These are phyloP conservation scores for Ajuga reptans DNA, from an alignment of 305 asterid genomes.

Conservation along the genomic window DNA sequence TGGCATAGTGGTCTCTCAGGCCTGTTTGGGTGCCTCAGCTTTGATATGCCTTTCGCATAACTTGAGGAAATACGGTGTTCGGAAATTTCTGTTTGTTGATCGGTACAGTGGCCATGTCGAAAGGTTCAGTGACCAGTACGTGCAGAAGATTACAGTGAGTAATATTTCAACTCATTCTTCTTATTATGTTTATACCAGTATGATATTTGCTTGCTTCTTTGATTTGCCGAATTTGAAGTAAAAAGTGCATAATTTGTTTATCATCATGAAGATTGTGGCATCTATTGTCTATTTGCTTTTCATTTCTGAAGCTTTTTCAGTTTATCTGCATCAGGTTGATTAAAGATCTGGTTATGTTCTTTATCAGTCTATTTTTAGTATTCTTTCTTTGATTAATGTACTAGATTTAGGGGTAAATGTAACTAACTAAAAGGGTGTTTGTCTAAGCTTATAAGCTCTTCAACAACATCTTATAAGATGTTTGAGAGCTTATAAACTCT, in stretches of 20 bases:
- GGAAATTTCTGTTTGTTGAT: slow-evolving; percentile 84
- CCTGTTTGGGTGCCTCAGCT: slow-evolving; percentile 60
- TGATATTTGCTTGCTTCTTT: not conserved
- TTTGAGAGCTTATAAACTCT: too few relatives aligned
- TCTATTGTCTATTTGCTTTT: not conserved
- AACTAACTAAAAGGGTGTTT: too few relatives aligned
- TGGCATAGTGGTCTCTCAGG: slow-evolving; percentile 64
- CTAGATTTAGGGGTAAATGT: not conserved
- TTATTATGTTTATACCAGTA: too few relatives aligned
- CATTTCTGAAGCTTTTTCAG: not conserved
- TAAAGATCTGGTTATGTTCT: not conserved
- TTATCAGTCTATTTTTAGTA: not conserved
- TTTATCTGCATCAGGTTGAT: not conserved
- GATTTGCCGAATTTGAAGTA: not conserved
- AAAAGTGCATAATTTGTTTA: not conserved
- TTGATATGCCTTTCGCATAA: slow-evolving; percentile 71
- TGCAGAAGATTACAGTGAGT: slow-evolving; percentile 62
- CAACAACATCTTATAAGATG: too few relatives aligned
- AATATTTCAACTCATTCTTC: slow-evolving; percentile 9
- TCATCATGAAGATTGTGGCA: not conserved
- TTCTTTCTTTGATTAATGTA: too few relatives aligned
- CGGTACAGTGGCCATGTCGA: slow-evolving; percentile 66
- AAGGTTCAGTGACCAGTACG: slow-evolving; percentile 51
- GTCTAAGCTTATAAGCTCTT: too few relatives aligned
- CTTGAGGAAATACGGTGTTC: slow-evolving; percentile 64